phyloP scores from a whole-genome alignment of 2,329 filamentous ascomycete genomes.

The Diaporthe velutina region DNA sequence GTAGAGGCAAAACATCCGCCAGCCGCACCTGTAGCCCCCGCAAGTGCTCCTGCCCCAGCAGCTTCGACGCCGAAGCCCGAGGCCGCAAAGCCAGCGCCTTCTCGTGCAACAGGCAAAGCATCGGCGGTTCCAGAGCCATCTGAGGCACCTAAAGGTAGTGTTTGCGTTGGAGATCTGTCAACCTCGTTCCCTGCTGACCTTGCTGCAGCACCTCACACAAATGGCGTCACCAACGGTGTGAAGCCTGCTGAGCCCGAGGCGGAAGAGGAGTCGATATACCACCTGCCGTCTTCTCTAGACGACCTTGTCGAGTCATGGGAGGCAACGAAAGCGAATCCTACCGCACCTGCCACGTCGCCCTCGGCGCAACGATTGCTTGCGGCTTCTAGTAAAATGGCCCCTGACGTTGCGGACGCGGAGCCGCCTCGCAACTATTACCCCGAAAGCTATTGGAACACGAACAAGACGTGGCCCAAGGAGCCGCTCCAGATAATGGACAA shows the following conservation, averaged over 20 bases:
- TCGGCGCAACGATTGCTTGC: conserved; percentile 81
- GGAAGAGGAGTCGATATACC: conserved; percentile 88
- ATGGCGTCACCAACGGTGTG: conserved; percentile 66
- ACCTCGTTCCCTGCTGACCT: conserved; percentile 40
- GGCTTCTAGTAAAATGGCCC: conserved; percentile 79
- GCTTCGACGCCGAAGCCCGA: conserved; percentile 48
- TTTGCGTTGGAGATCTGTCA: conserved; percentile 12
- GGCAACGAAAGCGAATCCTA: conserved; percentile 78
- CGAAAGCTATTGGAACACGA: conserved; percentile 78
- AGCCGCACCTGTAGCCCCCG: conserved; percentile 47
- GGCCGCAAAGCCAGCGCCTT: conserved; percentile 50
- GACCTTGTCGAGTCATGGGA: conserved; percentile 95
- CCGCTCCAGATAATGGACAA: conserved; percentile 94
- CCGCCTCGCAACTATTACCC: conserved; percentile 87
- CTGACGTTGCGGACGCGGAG: conserved; percentile 84
- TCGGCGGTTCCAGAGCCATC: conserved; percentile 55
- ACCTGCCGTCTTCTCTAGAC: conserved; percentile 88
- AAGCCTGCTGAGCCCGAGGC: conserved; percentile 59
- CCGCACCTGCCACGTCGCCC: conserved; percentile 69
- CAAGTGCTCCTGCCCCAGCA: conserved; percentile 45
- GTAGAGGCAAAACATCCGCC: conserved; percentile 50
- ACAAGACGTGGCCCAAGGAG: conserved; percentile 88
- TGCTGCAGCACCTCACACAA: conserved; percentile 57
- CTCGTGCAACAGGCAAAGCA: conserved; percentile 60
- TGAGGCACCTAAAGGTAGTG: conserved; percentile 60